A percentile compares a stretch with the other conserved stretches of the same genome.
phyloP scores from a whole-genome alignment of 2,329 filamentous ascomycete species.

The Epicoccum sorghinum region DNA sequence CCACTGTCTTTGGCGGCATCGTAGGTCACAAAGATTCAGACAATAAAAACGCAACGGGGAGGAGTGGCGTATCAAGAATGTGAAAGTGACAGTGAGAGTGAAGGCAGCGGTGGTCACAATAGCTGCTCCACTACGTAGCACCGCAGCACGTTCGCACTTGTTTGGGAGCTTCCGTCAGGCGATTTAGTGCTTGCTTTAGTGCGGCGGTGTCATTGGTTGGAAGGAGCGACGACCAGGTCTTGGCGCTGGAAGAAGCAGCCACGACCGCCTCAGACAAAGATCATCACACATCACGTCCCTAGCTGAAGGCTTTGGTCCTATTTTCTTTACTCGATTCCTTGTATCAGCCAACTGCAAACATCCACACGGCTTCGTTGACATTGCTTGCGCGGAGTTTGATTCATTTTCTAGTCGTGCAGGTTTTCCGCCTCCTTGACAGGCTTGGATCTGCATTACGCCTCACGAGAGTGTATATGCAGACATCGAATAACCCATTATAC shows the following conservation, averaged over 20 bases:
- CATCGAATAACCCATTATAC: slow-evolving; percentile 23
- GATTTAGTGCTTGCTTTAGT: slow-evolving; percentile 32
- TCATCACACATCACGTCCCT: slow-evolving; percentile 38
- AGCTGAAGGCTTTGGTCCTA: slow-evolving; percentile 24
- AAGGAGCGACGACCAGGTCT: slow-evolving; percentile 27
- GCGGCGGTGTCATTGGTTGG: slow-evolving; percentile 31
- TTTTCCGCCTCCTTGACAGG: slow-evolving; percentile 40
- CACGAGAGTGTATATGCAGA: slow-evolving; percentile 35
- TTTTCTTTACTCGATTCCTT: slow-evolving; percentile 26
- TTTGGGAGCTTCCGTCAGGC: slow-evolving; percentile 20
- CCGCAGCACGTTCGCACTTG: slow-evolving; percentile 18
- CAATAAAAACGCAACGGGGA: background rate
- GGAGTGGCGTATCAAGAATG: background rate
- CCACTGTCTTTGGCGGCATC: slow-evolving; percentile 50
- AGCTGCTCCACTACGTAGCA: slow-evolving; percentile 5
- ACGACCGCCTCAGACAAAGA: slow-evolving; percentile 43
- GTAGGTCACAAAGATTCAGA: slow-evolving; percentile 4
- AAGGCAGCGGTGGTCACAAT: background rate
- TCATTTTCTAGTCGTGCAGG: slow-evolving; percentile 31
- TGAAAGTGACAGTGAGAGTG: background rate
- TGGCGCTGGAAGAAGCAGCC: slow-evolving; percentile 35
- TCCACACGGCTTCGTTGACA: slow-evolving; percentile 19
- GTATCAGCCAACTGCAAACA: slow-evolving; percentile 19
- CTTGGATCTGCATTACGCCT: slow-evolving; percentile 44
- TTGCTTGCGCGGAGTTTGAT: slow-evolving; percentile 29